Conservation (phyloP, 208 protist species). For the Wallacemonas rigidus region DNA sequence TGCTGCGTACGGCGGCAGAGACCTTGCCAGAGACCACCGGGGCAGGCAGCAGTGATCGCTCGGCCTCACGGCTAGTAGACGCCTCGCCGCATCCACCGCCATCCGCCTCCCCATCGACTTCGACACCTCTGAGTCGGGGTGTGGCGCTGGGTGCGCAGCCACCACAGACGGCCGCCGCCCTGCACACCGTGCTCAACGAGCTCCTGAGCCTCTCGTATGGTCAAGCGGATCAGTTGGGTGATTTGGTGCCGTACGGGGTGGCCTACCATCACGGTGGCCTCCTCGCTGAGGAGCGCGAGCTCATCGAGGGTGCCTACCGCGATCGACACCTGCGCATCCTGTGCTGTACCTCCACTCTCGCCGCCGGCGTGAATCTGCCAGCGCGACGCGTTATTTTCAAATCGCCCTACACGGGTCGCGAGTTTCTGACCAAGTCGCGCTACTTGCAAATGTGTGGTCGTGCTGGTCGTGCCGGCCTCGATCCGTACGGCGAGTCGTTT, state of each 20-base stretch:
- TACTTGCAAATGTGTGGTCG: constrained; percentile 89
- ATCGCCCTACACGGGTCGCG: constrained; percentile 67
- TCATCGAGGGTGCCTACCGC: constrained; percentile 84
- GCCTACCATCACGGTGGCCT: constrained; percentile 91
- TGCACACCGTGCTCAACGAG: constrained; percentile 45
- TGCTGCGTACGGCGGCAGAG: neutral
- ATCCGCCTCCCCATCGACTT: neutral
- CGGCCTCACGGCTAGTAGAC: neutral
- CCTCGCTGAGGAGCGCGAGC: constrained; percentile 73
- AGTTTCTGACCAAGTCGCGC: constrained; percentile 66
- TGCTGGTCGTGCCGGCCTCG: constrained; percentile 77
- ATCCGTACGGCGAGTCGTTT: constrained; percentile 85
- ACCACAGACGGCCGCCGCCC: constrained; percentile 19
- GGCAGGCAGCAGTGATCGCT: neutral
- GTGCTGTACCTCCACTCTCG: constrained; percentile 93
- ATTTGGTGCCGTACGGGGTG: constrained; percentile 75
- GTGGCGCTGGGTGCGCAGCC: constrained; percentile 17
- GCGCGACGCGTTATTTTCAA: constrained; percentile 89
- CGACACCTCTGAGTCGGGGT: constrained; percentile 14
- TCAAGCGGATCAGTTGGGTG: constrained; percentile 40
- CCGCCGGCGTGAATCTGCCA: constrained; percentile 93
- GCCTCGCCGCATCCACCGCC: neutral
- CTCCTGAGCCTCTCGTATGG: constrained; percentile 38
- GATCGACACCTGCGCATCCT: constrained; percentile 70
- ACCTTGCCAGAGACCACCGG: neutral